A percentile compares a stretch with the other conserved stretches of the same genome.
phyloP scores from a whole-genome alignment of 2,329 filamentous ascomycete genomes.

The Cyanodermella asteris region DNA sequence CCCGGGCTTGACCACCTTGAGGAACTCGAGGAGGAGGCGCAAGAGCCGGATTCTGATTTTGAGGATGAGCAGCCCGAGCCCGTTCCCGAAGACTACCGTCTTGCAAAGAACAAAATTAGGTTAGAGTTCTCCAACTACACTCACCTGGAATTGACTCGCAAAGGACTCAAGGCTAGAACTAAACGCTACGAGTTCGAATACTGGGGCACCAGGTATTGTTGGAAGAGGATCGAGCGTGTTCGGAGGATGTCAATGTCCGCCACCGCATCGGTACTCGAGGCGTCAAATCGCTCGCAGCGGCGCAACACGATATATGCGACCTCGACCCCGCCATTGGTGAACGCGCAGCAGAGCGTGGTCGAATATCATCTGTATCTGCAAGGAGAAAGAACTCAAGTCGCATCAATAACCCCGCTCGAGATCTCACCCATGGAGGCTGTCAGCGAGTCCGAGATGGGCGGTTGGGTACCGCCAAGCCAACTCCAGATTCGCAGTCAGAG shows the following conservation, averaged over 20 bases:
- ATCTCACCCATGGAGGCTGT: constrained; percentile 47
- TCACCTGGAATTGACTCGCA: constrained; percentile 59
- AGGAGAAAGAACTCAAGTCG: too few relatives aligned
- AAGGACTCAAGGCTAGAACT: constrained; percentile 38
- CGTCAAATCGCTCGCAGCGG: too few relatives aligned
- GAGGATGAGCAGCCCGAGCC: constrained; percentile 7
- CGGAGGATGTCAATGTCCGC: too few relatives aligned
- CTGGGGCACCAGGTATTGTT: constrained; percentile 71
- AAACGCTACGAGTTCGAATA: constrained; percentile 84
- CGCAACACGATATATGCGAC: too few relatives aligned
- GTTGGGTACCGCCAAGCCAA: constrained; percentile 80
- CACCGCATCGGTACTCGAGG: too few relatives aligned
- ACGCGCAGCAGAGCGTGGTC: too few relatives aligned
- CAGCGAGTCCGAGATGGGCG: constrained; percentile 55
- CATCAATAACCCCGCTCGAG: constrained; percentile 66
- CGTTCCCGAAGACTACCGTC: constrained; percentile 8
- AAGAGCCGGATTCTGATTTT: constrained; percentile 5
- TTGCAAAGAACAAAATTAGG: constrained; percentile 57
- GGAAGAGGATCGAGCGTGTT: constrained; percentile 60
- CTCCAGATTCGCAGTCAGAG: too few relatives aligned
- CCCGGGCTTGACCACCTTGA: constrained; percentile 13
- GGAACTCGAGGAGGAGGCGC: background rate
- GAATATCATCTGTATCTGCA: too few relatives aligned
- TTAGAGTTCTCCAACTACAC: constrained; percentile 97
- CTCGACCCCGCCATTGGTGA: too few relatives aligned